These are phyloP conservation scores for Salix exigua DNA, from an alignment of 345 rosid species.

Conservation along the genomic window DNA sequence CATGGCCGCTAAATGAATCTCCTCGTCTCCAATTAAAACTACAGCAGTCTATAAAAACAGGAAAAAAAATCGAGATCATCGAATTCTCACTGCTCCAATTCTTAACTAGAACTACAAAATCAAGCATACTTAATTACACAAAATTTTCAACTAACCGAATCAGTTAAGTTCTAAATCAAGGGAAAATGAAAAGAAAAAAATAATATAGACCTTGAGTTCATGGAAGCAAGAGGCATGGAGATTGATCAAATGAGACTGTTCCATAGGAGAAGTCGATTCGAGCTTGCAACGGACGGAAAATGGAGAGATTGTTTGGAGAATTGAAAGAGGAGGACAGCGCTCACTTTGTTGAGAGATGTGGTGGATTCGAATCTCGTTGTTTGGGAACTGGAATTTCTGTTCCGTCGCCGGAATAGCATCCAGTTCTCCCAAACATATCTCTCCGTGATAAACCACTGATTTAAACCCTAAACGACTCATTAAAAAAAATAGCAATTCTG, in stretches of 20 bases:
- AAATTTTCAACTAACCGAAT: not conserved
- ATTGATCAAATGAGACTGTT: constrained; percentile 60
- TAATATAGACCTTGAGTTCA: constrained; percentile 61
- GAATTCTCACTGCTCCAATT: not conserved
- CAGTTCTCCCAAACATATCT: constrained; percentile 71
- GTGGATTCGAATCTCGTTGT: constrained; percentile 87
- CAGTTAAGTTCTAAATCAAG: not conserved
- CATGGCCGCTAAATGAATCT: constrained; percentile 97
- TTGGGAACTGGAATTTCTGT: constrained; percentile 66
- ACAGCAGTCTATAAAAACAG: constrained; percentile 64
- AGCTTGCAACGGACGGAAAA: constrained; percentile 87
- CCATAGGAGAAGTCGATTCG: constrained; percentile 57
- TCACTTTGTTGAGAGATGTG: constrained; percentile 66
- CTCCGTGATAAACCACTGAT: constrained; percentile 79
- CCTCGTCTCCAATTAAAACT: constrained; percentile 73
- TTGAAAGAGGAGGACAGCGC: constrained; percentile 88
- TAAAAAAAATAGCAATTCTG: not conserved
- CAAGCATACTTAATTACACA: not conserved
- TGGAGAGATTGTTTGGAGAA: constrained; percentile 82
- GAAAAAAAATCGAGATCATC: constrained; percentile 2
- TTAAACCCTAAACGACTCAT: constrained; percentile 86
- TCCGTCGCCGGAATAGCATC: constrained; percentile 54
- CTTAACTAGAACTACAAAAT: not conserved
- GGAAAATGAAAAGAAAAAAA: not conserved
- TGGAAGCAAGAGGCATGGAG: constrained; percentile 89